phyloP scores from a whole-genome alignment of 2,329 filamentous ascomycete species.

The Verticillium tricorpus region DNA sequence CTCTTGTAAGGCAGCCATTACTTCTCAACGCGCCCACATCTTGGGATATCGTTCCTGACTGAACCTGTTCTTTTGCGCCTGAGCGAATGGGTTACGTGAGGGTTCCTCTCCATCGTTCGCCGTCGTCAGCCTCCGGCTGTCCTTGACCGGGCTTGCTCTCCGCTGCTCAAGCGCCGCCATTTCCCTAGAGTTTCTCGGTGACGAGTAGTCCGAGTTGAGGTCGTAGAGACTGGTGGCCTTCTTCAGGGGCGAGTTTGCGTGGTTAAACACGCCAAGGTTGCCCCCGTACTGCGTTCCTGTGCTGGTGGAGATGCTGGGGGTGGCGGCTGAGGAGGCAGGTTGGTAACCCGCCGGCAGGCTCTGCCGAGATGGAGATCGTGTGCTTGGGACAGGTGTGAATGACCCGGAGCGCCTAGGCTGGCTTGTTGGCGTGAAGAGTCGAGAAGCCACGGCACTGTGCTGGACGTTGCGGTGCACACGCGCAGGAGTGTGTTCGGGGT shows the following conservation, averaged over 20 bases:
- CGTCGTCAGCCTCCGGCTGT: conserved; percentile 19
- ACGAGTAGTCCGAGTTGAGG: conserved; percentile 37
- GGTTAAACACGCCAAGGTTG: conserved; percentile 73
- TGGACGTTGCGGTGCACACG: neutral
- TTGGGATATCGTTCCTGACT: conserved; percentile 37
- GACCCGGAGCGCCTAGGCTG: conserved; percentile 27
- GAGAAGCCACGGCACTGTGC: conserved; percentile 8
- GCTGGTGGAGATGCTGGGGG: conserved; percentile 15
- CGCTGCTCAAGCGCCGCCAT: conserved; percentile 56
- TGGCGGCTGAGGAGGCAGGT: conserved; percentile 18
- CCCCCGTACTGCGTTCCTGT: conserved; percentile 51
- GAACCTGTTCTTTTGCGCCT: conserved; percentile 27
- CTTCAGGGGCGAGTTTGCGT: conserved; percentile 77
- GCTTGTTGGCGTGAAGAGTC: conserved; percentile 11
- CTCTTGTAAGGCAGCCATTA: neutral
- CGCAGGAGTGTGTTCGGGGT: conserved; percentile 48
- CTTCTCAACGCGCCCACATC: neutral
- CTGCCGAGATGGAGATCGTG: conserved; percentile 25
- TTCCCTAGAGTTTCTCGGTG: conserved; percentile 56
- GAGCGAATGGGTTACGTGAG: conserved; percentile 32
- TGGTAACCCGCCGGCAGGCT: conserved; percentile 28
- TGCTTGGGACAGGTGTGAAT: conserved; percentile 23
- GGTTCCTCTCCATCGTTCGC: conserved; percentile 10
- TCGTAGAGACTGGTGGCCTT: conserved; percentile 66
- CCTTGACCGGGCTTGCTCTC: conserved; percentile 38